Evolutionary conservation across 2,329 filamentous ascomycete genomes (phyloP).

Genomic region (Dendrostoma leiphaemia): DNA sequence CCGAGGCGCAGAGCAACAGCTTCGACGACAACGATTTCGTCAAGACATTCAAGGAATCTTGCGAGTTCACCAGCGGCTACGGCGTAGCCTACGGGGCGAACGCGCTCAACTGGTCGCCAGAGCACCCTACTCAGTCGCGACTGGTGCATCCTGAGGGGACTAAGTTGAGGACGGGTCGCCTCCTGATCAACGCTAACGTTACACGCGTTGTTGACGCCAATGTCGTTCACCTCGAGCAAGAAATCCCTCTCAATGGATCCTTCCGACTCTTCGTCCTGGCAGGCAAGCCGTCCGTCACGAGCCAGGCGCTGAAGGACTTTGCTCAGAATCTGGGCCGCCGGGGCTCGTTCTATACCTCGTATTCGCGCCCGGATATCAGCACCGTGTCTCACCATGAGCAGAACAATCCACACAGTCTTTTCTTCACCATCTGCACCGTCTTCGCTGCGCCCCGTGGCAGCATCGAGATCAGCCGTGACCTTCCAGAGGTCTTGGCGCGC

Average conservation of each 20-base stretch:
- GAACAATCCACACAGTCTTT: slow-evolving; percentile 79
- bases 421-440: slow-evolving; percentile 77
- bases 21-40: slow-evolving; percentile 74
- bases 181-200: slow-evolving; percentile 76
- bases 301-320: slow-evolving; percentile 67
- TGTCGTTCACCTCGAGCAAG: slow-evolving; percentile 85
- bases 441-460: slow-evolving; percentile 65
- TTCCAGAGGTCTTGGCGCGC: slow-evolving; percentile 68
- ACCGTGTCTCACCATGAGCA: slow-evolving; percentile 72
- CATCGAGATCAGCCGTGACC: slow-evolving; percentile 70
- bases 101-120: slow-evolving; percentile 75
- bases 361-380: slow-evolving; percentile 59
- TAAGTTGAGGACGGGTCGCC: slow-evolving; percentile 69
- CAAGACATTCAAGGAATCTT: slow-evolving; percentile 85
- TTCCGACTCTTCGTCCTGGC: slow-evolving; percentile 86
- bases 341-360: slow-evolving; percentile 70
- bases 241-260: slow-evolving; percentile 82
- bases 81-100: slow-evolving; percentile 85
- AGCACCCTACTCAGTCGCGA: slow-evolving; percentile 68
- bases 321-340: slow-evolving; percentile 62
- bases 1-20: slow-evolving; percentile 26
- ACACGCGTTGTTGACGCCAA: slow-evolving; percentile 88
- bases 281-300: slow-evolving; percentile 61
- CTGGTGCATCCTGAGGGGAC: slow-evolving; percentile 66
- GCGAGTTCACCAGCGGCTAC: slow-evolving; percentile 91